Evolutionary conservation across 495 filamentous ascomycete genomes (phyloP).

Genomic region (Schizothecium vesticola): DNA sequence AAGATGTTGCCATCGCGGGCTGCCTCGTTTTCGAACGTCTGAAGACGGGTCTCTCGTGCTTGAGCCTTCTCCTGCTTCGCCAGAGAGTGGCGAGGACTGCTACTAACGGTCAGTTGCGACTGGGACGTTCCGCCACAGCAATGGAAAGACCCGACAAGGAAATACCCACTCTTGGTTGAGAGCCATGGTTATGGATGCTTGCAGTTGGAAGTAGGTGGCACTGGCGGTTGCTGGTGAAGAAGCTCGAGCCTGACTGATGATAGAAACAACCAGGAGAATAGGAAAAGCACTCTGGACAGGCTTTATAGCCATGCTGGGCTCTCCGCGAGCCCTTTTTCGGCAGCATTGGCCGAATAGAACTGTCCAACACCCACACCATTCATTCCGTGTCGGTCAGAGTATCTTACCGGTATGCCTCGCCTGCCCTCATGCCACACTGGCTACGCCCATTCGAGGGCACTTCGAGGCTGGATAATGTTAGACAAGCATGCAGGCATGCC

Average conservation of each 20-base stretch:
- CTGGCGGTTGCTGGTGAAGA: neutral
- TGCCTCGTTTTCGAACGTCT: slow-evolving; percentile 6
- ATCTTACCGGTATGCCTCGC: too few species aligned
- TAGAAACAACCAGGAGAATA: neutral
- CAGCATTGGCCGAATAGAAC: neutral
- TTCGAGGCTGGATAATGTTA: too few species aligned
- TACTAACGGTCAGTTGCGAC: neutral
- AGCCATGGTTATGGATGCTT: neutral
- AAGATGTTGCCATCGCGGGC: slow-evolving; percentile 13
- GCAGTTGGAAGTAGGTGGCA: neutral
- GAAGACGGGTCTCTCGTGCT: slow-evolving; percentile 1
- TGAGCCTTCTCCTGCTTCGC: neutral
- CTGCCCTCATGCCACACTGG: too few species aligned
- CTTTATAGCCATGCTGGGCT: neutral
- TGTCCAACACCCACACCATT: neutral
- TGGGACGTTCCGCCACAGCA: neutral
- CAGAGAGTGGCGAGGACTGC: neutral
- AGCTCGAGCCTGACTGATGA: neutral
- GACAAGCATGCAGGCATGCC: too few species aligned
- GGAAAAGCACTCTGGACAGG: neutral
- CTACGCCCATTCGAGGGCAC: too few species aligned
- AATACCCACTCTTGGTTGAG: neutral
- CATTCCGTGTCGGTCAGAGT: neutral
- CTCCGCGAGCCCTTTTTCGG: neutral
- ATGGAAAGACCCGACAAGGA: neutral